Evolutionary conservation across 441 rosid species (phyloP).

Genomic region (Brassica hybrid): DNA sequence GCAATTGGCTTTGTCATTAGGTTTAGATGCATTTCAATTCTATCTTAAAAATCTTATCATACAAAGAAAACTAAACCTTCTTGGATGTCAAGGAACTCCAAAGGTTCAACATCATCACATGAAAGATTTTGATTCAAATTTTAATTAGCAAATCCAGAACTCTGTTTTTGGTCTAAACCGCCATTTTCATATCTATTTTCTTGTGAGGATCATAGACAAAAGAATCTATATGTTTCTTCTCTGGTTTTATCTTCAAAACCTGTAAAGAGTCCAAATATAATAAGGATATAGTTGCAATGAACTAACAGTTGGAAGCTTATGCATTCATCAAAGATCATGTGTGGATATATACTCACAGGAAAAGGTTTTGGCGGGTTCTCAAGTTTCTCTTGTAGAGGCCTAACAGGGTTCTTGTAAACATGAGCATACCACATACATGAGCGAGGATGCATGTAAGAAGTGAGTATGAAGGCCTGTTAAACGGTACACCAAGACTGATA

Average conservation of each 20-base stretch:
- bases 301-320: not conserved
- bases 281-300: not conserved
- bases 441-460: conserved; percentile 83
- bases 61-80: too few species aligned
- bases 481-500: conserved; percentile 90
- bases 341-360: conserved; percentile 66
- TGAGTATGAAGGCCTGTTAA: conserved; percentile 81
- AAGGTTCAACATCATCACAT: conserved; percentile 13
- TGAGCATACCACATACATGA: conserved; percentile 92
- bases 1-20: not conserved
- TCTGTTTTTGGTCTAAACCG: conserved; percentile 29
- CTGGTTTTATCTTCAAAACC: conserved; percentile 74
- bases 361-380: conserved; percentile 79
- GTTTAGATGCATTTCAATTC: not conserved
- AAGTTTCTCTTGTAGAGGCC: conserved; percentile 84
- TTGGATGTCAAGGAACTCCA: not conserved
- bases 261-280: conserved; percentile 37
- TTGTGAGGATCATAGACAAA: conserved; percentile 73
- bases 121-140: not conserved
- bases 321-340: conserved; percentile 11
- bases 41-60: conserved; percentile 6
- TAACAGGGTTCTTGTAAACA: conserved; percentile 72
- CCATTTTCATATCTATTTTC: conserved; percentile 72
- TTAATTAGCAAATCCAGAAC: not conserved
- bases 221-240: conserved; percentile 68